These are phyloP conservation scores for Ogataea hybrid DNA, from an alignment of 1,139 yeast species.

Conservation along the genomic window DNA sequence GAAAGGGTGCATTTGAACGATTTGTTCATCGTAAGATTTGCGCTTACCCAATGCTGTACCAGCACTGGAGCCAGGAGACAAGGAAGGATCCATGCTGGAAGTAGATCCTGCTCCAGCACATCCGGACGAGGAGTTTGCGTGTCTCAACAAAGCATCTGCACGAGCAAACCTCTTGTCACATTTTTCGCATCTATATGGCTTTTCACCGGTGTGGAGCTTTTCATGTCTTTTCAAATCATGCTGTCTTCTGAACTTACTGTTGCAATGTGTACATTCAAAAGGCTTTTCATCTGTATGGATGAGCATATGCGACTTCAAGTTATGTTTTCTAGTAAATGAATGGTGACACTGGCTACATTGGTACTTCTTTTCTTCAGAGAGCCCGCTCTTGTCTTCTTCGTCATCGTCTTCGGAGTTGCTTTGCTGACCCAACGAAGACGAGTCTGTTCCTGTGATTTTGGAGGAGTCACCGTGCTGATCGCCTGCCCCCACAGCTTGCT, in stretches of 20 bases:
- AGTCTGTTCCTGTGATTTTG: conserved; percentile 2
- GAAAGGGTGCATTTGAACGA: neutral
- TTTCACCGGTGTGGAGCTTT: conserved; percentile 74
- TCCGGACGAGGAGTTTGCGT: conserved; percentile 40
- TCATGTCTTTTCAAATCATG: conserved; percentile 78
- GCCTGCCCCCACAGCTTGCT: conserved; percentile 7
- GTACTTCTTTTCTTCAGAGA: conserved; percentile 32
- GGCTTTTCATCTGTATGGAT: conserved; percentile 71
- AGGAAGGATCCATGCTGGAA: conserved; percentile 13
- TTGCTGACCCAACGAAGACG: conserved; percentile 11
- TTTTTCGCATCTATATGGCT: conserved; percentile 58
- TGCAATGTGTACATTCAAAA: conserved; percentile 64
- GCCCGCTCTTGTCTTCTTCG: conserved; percentile 15
- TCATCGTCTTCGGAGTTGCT: conserved; percentile 15
- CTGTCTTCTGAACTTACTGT: conserved; percentile 61
- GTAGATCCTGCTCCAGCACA: conserved; percentile 20
- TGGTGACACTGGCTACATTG: conserved; percentile 60
- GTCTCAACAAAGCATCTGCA: conserved; percentile 70
- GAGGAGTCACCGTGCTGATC: conserved; percentile 4
- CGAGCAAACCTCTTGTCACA: conserved; percentile 73
- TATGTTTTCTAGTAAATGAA: conserved; percentile 67
- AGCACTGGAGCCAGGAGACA: conserved; percentile 13
- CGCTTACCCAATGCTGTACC: conserved; percentile 7
- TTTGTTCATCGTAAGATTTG: conserved; percentile 13
- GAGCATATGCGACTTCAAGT: conserved; percentile 68